Evolutionary conservation across 1,139 yeast genomes (phyloP).

Genomic region (Debaryomycetaceae sp.): DNA sequence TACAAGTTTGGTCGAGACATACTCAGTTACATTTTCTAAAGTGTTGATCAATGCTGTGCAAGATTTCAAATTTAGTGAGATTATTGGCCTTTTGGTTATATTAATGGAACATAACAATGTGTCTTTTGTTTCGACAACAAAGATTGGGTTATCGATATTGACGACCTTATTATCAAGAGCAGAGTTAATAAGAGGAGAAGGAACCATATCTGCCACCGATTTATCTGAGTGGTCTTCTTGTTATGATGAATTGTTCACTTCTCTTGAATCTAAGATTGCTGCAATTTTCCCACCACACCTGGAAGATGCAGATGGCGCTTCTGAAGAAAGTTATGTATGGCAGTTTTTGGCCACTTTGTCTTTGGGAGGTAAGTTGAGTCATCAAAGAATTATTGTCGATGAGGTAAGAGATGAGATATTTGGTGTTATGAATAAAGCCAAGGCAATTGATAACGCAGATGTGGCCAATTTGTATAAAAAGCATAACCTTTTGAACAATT

Average conservation of each 20-base stretch:
- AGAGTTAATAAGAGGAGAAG: slow-evolving; percentile 87
- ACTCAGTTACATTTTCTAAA: slow-evolving; percentile 80
- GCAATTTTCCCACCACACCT: slow-evolving; percentile 78
- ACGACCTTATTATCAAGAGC: slow-evolving; percentile 91
- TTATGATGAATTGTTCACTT: slow-evolving; percentile 77
- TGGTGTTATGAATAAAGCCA: slow-evolving; percentile 82
- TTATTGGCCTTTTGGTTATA: slow-evolving; percentile 75
- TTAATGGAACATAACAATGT: slow-evolving; percentile 71
- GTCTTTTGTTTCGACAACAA: slow-evolving; percentile 74
- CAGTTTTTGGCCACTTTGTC: slow-evolving; percentile 95
- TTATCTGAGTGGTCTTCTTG: slow-evolving; percentile 75
- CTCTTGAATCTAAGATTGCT: slow-evolving; percentile 74
- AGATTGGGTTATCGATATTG: slow-evolving; percentile 80
- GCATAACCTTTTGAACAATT: slow-evolving; percentile 68
- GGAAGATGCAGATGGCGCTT: slow-evolving; percentile 64
- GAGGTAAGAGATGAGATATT: slow-evolving; percentile 93
- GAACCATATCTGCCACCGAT: slow-evolving; percentile 55
- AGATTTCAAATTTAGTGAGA: slow-evolving; percentile 77
- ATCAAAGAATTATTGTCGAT: slow-evolving; percentile 91
- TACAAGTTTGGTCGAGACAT: slow-evolving; percentile 69
- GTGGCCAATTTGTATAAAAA: slow-evolving; percentile 54
- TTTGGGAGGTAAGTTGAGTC: slow-evolving; percentile 86
- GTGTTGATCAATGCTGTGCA: slow-evolving; percentile 82
- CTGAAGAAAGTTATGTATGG: slow-evolving; percentile 73
- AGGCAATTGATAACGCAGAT: slow-evolving; percentile 56